Evolutionary conservation across 768 basidiomycete genomes (phyloP).

Genomic region (Mycena venus): DNA sequence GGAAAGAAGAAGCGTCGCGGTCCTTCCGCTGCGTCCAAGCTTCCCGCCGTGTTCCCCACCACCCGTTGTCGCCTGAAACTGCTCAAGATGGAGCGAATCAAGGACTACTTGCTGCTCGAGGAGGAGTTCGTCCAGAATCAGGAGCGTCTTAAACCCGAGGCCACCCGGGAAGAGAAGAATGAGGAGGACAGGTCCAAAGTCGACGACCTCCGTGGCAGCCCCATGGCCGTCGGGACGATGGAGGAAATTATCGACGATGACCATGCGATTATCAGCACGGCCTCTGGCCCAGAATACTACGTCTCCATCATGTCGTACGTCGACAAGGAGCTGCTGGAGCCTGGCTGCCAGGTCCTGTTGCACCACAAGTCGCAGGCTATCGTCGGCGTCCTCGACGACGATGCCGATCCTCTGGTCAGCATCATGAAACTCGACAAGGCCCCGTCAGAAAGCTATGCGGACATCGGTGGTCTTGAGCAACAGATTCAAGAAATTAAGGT

Average conservation of each 20-base stretch:
- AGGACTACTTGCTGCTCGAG: conserved; percentile 96
- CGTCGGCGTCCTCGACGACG: conserved; percentile 96
- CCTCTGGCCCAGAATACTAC: conserved; percentile 96
- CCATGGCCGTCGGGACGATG: conserved; percentile 98
- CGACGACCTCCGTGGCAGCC: conserved; percentile 93
- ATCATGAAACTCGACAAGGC: conserved; percentile 99
- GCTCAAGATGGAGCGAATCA: conserved; percentile 97
- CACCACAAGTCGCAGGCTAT: conserved; percentile 97
- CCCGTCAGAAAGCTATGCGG: conserved; percentile 98
- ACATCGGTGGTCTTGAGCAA: conserved; percentile 95
- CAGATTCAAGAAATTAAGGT: conserved; percentile 99
- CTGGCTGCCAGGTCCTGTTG: conserved; percentile 93
- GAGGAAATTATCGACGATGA: conserved; percentile 99
- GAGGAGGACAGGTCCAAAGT: conserved; percentile 95
- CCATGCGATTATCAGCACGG: conserved; percentile 98
- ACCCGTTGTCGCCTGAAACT: conserved; percentile 96
- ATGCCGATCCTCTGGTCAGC: conserved; percentile 94
- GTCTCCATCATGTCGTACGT: conserved; percentile 98
- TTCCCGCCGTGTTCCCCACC: conserved; percentile 93
- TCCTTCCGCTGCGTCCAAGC: conserved; percentile 91
- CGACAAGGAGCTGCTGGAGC: conserved; percentile 97
- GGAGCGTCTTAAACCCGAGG: conserved; percentile 89
- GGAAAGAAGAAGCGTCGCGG: conserved; percentile 97
- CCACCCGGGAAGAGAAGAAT: conserved; percentile 92
- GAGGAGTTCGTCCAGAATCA: conserved; percentile 96